phyloP scores from a whole-genome alignment of 257 asterid species.

The Gynochthodes officinalis region DNA sequence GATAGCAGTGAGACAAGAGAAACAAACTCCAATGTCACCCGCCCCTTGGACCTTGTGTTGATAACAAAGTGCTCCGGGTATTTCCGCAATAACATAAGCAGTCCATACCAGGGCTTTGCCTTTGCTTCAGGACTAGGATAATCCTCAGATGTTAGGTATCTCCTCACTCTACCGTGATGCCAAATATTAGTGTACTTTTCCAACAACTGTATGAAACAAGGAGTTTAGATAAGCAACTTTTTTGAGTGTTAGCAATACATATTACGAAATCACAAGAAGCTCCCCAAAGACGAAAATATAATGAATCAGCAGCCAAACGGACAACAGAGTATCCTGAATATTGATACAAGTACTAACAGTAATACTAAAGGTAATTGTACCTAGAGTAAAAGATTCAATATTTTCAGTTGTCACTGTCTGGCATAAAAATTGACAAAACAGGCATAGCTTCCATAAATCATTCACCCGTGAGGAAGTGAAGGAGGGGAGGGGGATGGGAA shows the following conservation, averaged over 20 bases:
- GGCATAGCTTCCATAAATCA: too few relatives aligned
- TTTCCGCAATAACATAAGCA: constrained; percentile 78
- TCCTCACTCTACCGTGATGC: constrained; percentile 90
- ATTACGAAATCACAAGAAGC: background rate
- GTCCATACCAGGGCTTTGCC: constrained; percentile 90
- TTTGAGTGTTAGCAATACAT: background rate
- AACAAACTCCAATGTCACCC: constrained; percentile 67
- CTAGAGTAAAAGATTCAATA: background rate
- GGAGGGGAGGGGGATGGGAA: background rate
- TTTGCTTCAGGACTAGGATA: constrained; percentile 55
- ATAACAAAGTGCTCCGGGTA: constrained; percentile 91
- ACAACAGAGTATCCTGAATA: background rate
- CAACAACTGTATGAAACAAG: constrained; percentile 51
- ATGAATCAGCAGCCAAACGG: background rate
- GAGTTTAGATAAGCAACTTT: background rate
- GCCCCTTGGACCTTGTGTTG: constrained; percentile 85
- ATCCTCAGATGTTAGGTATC: constrained; percentile 77
- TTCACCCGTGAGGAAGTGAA: background rate
- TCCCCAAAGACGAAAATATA: background rate
- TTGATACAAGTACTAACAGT: background rate
- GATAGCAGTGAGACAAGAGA: constrained; percentile 84
- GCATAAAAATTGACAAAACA: background rate
- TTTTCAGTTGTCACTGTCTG: background rate
- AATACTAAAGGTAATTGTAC: background rate
- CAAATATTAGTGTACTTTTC: constrained; percentile 67